Percentiles rank a stretch among this genome's conserved stretches.
Conservation (phyloP, 441 rosid genomes). For the Oxalis stricta region DNA sequence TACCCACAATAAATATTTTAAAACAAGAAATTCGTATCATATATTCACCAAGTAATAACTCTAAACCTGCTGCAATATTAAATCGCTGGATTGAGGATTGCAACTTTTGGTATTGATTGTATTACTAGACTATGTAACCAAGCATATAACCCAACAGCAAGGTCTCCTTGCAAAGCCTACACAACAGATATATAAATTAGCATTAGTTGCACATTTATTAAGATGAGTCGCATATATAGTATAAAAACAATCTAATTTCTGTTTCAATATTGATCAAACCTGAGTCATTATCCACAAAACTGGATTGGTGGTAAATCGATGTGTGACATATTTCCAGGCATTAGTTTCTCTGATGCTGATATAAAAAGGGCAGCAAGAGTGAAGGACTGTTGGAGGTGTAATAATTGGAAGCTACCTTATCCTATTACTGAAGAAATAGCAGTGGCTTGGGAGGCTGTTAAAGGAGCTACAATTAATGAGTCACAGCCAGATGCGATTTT, state of each 20-base stretch:
- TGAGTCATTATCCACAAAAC: conserved; percentile 85
- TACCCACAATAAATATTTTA: conserved; percentile 4
- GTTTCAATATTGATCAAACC: conserved; percentile 19
- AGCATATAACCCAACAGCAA: conserved; percentile 53
- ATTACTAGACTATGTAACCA: conserved; percentile 62
- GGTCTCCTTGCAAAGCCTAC: conserved; percentile 68
- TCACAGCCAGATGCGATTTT: too few relatives aligned
- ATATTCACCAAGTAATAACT: conserved; percentile 23
- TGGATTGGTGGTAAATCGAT: too few relatives aligned
- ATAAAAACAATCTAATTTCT: neutral
- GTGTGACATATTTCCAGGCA: too few relatives aligned
- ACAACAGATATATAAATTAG: conserved; percentile 2
- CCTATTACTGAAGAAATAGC: too few relatives aligned
- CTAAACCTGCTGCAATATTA: conserved; percentile 63
- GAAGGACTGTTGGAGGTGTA: too few relatives aligned
- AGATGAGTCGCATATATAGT: neutral
- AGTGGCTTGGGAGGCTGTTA: too few relatives aligned
- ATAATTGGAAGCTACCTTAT: too few relatives aligned
- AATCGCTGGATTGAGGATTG: conserved; percentile 73
- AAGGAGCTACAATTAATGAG: too few relatives aligned
- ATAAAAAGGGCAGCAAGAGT: too few relatives aligned
- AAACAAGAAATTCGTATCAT: conserved; percentile 1
- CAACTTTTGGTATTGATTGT: conserved; percentile 35
- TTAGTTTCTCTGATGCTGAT: too few relatives aligned
- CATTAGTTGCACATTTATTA: neutral